Evolutionary conservation across 305 asterid genomes (phyloP).

Genomic region (Fraxinus platypoda): DNA sequence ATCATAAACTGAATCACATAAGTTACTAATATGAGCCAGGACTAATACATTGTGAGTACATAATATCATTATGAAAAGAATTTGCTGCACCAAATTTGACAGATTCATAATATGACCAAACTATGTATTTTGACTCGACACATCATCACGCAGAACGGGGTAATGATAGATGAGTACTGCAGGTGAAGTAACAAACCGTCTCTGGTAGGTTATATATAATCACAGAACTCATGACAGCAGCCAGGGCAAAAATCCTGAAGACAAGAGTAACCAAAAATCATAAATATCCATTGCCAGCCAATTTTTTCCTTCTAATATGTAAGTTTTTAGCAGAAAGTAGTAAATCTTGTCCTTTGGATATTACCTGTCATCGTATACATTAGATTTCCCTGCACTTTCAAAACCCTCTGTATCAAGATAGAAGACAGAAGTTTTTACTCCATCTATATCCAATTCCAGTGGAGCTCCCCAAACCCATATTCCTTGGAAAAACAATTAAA

Average conservation of each 20-base stretch:
- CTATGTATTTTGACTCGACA: neutral
- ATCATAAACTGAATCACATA: neutral
- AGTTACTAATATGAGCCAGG: neutral
- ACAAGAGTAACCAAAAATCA: conserved; percentile 18
- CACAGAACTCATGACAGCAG: conserved; percentile 96
- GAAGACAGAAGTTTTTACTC: conserved; percentile 86
- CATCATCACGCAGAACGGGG: neutral
- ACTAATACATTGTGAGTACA: neutral
- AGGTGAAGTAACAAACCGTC: conserved; percentile 64
- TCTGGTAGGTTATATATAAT: conserved; percentile 94
- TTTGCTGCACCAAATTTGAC: neutral
- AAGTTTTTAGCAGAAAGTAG: neutral
- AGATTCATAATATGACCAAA: neutral
- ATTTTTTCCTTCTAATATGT: neutral
- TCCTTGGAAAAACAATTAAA: conserved; percentile 42
- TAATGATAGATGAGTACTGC: conserved; percentile 10
- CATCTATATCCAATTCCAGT: conserved; percentile 62
- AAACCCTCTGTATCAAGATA: conserved; percentile 98
- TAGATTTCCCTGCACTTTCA: conserved; percentile 97
- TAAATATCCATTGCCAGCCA: conserved; percentile 15
- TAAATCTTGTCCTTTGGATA: conserved; percentile 14
- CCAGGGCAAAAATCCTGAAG: conserved; percentile 89
- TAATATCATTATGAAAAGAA: neutral
- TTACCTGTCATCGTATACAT: conserved; percentile 95
- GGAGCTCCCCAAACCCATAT: conserved; percentile 99